A percentile compares a stretch with the other conserved stretches of the same genome.
Evolutionary conservation across 2,329 filamentous ascomycete genomes (phyloP).

Genomic region (Sporothrix protearum): DNA sequence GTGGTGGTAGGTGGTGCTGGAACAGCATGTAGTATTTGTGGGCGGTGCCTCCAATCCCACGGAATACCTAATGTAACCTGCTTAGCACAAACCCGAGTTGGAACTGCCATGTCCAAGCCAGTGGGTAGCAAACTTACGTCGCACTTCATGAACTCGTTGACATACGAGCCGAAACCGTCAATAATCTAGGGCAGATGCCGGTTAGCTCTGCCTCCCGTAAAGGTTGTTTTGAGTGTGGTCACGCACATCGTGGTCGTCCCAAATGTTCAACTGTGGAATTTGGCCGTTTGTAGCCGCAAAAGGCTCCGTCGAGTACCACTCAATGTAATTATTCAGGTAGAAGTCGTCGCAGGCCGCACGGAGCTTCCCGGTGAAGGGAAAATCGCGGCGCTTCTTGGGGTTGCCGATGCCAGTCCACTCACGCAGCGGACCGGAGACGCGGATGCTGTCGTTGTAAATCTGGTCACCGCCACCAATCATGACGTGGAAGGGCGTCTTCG

Average conservation of each 20-base stretch:
- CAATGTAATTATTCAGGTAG: slow-evolving; percentile 85
- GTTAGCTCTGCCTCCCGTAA: slow-evolving; percentile 39
- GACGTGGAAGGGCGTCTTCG: slow-evolving; percentile 81
- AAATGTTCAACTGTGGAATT: slow-evolving; percentile 94
- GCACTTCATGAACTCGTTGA: slow-evolving; percentile 88
- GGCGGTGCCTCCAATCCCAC: slow-evolving; percentile 83
- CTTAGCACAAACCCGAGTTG: not conserved
- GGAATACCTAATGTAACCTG: slow-evolving; percentile 63
- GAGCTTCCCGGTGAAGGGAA: slow-evolving; percentile 73
- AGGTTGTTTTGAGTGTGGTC: not conserved
- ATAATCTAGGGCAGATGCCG: slow-evolving; percentile 58
- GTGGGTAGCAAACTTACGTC: slow-evolving; percentile 30
- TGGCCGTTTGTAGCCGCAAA: slow-evolving; percentile 85
- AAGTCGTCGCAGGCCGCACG: slow-evolving; percentile 83
- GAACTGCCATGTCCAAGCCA: too few species aligned
- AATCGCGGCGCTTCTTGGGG: slow-evolving; percentile 73
- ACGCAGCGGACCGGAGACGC: slow-evolving; percentile 76
- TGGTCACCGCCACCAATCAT: slow-evolving; percentile 96
- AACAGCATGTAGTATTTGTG: slow-evolving; percentile 99
- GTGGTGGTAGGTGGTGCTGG: slow-evolving; percentile 87
- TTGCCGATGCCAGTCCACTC: slow-evolving; percentile 82
- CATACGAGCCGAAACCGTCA: slow-evolving; percentile 90
- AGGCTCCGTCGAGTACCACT: slow-evolving; percentile 64
- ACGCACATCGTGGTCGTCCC: slow-evolving; percentile 87
- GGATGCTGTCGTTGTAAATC: slow-evolving; percentile 92